Base-by-base conservation (phyloP, 2,329 filamentous ascomycete genomes). In the Anthostomella pinea region DNA sequence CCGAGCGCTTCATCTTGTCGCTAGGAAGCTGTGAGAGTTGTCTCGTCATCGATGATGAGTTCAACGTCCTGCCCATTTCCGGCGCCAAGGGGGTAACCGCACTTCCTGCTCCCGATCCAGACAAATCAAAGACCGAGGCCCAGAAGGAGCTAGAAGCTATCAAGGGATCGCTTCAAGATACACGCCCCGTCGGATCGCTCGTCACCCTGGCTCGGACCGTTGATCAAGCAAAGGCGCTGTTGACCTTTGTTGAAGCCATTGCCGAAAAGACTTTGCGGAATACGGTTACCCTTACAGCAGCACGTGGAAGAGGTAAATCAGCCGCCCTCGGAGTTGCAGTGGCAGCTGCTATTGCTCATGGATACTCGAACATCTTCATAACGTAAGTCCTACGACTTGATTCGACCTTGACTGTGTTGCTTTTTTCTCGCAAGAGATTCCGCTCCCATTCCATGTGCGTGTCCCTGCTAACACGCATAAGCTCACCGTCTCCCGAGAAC, bases 331-430 rank as follows among this genome's bases (percentile, higher is more conserved):
- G 93, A 66, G 83, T 98, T 33, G 89, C 93, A 3, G 85, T 98
- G 27, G 93, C 93, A 3, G 89, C 93, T 3, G 94, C 94, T 2
- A 79, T 98, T 28, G 91, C 93, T 1, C 87, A 97, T 59, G 93
- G 93, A 17, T 98, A 98, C 66, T 95, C 89, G 70, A 98, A 98
- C 63, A 95, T 98, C 55, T 98, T 98, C 67, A 95, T 98, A 59
- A 98, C 93, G 2, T 97, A 43, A 16, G n/a, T n/a, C n/a, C n/a
- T n/a, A n/a, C n/a, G n/a, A n/a, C n/a, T n/a, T n/a, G n/a, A n/a
- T n/a, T n/a, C n/a, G n/a, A n/a, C n/a, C n/a, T n/a, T n/a, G n/a
- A n/a, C n/a, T n/a, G n/a, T n/a, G n/a, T n/a, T 23, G 11, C 8
- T 23, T 23, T 23, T 11, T 23, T 7, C 21, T 23, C 11, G 21